These are phyloP conservation scores for Detonula confervacea DNA, from an alignment of 352 stramenopile species.

Conservation along the genomic window DNA sequence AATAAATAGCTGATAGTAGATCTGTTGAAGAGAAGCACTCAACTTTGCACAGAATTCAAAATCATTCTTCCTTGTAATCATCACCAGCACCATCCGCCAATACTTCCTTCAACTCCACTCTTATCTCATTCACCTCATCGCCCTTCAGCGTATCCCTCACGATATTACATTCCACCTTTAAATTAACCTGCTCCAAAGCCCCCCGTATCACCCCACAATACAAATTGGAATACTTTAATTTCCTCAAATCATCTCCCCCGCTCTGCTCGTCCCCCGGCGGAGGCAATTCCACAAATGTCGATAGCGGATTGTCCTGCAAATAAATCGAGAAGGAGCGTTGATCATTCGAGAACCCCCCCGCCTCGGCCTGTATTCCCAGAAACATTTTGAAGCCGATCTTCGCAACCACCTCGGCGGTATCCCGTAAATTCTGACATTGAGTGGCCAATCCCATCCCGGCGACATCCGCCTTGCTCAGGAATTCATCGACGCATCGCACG, in stretches of 20 bases:
- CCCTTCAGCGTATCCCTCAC: constrained; percentile 83
- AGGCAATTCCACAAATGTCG: constrained; percentile 83
- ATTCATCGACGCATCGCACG: constrained; percentile 96
- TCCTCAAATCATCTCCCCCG: constrained; percentile 53
- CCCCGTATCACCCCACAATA: constrained; percentile 95
- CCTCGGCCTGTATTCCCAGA: constrained; percentile 93
- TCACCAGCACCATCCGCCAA: constrained; percentile 85
- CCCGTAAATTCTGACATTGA: constrained; percentile 89
- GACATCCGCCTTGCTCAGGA: constrained; percentile 93
- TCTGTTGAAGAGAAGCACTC: no score
- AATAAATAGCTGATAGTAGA: no score
- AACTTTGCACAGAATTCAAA: neutral
- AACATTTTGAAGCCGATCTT: constrained; percentile 99
- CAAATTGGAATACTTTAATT: constrained; percentile 95
- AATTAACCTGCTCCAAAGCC: constrained; percentile 94
- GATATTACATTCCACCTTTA: constrained; percentile 84
- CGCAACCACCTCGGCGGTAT: constrained; percentile 94
- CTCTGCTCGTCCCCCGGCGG: constrained; percentile 60
- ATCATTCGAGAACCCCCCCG: constrained; percentile 90
- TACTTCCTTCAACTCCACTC: constrained; percentile 86
- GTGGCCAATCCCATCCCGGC: constrained; percentile 46
- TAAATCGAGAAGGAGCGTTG: constrained; percentile 91
- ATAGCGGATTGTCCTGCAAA: constrained; percentile 96
- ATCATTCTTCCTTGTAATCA: constrained; percentile 86
- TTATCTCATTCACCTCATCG: constrained; percentile 88